Conservation (phyloP, 2,329 filamentous ascomycete species). For the Raffaelea arxii region DNA sequence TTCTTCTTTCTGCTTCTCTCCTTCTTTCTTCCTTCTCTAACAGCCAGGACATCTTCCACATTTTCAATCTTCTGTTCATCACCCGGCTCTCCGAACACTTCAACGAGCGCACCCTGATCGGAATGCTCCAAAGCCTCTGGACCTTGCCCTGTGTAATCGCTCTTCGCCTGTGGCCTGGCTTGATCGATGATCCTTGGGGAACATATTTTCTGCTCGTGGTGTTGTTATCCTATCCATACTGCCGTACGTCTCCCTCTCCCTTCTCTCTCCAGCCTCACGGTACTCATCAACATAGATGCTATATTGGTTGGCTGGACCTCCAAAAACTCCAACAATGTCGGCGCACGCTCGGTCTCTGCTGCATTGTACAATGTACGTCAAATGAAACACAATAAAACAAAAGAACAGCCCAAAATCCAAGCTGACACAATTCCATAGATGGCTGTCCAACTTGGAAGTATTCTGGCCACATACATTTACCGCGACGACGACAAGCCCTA, state of each 20-base stretch:
- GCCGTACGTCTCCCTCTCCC: slow-evolving; percentile 20
- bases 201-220: slow-evolving; percentile 40
- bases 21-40: not conserved
- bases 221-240: slow-evolving; percentile 45
- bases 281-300: slow-evolving; percentile 19
- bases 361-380: slow-evolving; percentile 31
- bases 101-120: slow-evolving; percentile 37
- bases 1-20: not conserved
- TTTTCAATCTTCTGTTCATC: slow-evolving; percentile 38
- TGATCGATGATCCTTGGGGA: slow-evolving; percentile 34
- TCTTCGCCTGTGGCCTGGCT: slow-evolving; percentile 34
- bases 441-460: slow-evolving; percentile 24
- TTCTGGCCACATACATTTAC: slow-evolving; percentile 36
- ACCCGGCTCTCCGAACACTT: slow-evolving; percentile 40
- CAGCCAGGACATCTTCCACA: slow-evolving; percentile 38
- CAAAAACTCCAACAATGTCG: slow-evolving; percentile 49
- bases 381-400: not conserved
- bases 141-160: slow-evolving; percentile 43
- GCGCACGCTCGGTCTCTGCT: slow-evolving; percentile 47
- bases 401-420: too few species aligned
- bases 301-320: slow-evolving; percentile 50
- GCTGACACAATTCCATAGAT: slow-evolving; percentile 17
- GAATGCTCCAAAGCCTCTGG: slow-evolving; percentile 40
- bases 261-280: not conserved
- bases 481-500: slow-evolving; percentile 42